phyloP scores from a whole-genome alignment of 495 filamentous ascomycete species.

The Penicillium canariense region DNA sequence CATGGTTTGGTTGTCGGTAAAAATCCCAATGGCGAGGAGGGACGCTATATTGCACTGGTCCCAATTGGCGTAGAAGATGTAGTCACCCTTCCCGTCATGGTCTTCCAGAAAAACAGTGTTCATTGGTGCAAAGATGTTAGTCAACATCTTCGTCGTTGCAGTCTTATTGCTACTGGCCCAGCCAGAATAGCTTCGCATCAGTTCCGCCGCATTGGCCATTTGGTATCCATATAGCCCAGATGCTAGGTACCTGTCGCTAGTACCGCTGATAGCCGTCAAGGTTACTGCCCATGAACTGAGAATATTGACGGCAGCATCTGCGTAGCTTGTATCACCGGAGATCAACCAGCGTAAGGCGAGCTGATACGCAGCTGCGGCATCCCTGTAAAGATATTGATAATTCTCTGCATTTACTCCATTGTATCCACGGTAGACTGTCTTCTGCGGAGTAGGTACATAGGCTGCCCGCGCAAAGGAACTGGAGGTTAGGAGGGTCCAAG shows the following conservation, averaged over 20 bases:
- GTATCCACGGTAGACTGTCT: slow-evolving; percentile 32
- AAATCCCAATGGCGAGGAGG: slow-evolving; percentile 37
- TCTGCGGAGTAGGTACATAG: slow-evolving; percentile 21
- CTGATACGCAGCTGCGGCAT: slow-evolving; percentile 39
- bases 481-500: slow-evolving; percentile 31
- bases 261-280: slow-evolving; percentile 33
- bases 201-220: slow-evolving; percentile 45
- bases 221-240: slow-evolving; percentile 47
- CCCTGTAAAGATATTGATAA: slow-evolving; percentile 35
- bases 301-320: slow-evolving; percentile 31
- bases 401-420: slow-evolving; percentile 32
- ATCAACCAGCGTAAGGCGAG: slow-evolving; percentile 42
- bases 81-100: slow-evolving; percentile 28
- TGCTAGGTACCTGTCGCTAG: slow-evolving; percentile 38
- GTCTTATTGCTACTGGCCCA: slow-evolving; percentile 25
- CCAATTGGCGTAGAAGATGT: slow-evolving; percentile 49
- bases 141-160: slow-evolving; percentile 28
- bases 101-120: slow-evolving; percentile 32
- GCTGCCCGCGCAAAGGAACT: slow-evolving; percentile 25
- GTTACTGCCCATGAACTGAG: slow-evolving; percentile 41
- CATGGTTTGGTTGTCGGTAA: slow-evolving; percentile 42
- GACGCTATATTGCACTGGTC: slow-evolving; percentile 45
- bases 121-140: slow-evolving; percentile 34
- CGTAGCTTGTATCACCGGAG: slow-evolving; percentile 34
- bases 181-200: slow-evolving; percentile 36